Evolutionary conservation across 257 asterid genomes (phyloP).

Genomic region (Jasminum sambac): DNA sequence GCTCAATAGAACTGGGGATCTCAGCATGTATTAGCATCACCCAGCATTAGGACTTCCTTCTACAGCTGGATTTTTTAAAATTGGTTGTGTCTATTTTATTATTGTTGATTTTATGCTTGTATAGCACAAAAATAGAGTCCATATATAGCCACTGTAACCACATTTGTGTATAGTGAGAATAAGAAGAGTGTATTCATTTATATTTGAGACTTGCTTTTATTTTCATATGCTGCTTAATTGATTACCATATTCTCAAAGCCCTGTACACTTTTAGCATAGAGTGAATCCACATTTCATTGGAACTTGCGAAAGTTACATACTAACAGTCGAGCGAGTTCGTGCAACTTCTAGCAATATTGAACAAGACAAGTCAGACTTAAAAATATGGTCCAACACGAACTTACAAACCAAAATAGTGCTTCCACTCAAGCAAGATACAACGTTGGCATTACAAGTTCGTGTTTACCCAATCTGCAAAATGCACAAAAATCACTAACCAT

Average conservation of each 20-base stretch:
- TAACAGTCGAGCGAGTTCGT: neutral
- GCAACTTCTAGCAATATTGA: neutral
- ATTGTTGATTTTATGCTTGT: no score
- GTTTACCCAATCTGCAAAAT: neutral
- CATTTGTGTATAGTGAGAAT: no score
- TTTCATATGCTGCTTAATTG: constrained; percentile 30
- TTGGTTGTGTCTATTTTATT: no score
- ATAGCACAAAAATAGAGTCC: no score
- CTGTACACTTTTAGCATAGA: neutral
- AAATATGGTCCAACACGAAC: neutral
- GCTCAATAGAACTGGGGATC: no score
- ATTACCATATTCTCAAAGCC: neutral
- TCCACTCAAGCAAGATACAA: neutral
- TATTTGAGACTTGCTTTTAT: constrained; percentile 26
- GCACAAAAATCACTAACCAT: neutral
- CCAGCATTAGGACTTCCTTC: no score
- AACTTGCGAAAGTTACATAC: no score
- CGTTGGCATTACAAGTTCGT: neutral
- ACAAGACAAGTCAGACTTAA: neutral
- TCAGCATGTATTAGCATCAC: no score
- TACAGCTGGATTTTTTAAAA: no score
- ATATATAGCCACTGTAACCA: no score
- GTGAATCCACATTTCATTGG: no score
- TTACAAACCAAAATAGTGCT: neutral
- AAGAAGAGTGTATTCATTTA: no score